Conservation (phyloP, 2,329 filamentous ascomycete genomes). For the Sclerotinia nivalis region DNA sequence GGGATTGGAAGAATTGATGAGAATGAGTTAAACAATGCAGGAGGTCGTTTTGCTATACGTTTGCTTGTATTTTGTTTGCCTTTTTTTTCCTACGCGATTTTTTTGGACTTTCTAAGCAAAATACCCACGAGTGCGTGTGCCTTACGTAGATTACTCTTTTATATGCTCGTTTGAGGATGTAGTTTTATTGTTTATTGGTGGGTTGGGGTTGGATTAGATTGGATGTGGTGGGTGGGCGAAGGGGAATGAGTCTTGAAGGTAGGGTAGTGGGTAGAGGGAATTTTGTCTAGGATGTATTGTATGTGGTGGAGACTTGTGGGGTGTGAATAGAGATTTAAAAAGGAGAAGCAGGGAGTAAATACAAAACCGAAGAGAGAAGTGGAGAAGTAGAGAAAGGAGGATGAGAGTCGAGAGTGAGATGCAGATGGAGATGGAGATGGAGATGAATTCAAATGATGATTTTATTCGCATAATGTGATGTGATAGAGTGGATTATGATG, state of each 20-base stretch:
- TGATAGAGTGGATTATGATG: not conserved
- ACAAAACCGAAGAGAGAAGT: no score
- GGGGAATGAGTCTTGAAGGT: no score
- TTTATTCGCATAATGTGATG: not conserved
- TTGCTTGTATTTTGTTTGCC: slow-evolving; percentile 8
- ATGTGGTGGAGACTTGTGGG: not conserved
- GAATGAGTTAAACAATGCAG: slow-evolving; percentile 10
- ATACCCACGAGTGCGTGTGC: slow-evolving; percentile 19
- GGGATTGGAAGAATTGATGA: slow-evolving; percentile 8
- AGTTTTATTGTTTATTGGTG: slow-evolving; percentile 15
- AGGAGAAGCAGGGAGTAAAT: no score
- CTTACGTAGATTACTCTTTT: slow-evolving; percentile 12
- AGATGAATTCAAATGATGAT: not conserved
- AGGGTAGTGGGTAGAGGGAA: not conserved
- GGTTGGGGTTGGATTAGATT: not conserved
- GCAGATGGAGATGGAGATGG: not conserved
- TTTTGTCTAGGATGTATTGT: not conserved
- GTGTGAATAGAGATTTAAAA: no score
- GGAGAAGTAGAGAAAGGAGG: not conserved
- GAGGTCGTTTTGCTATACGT: slow-evolving; percentile 4
- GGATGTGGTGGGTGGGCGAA: not conserved
- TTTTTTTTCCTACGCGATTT: slow-evolving; percentile 3
- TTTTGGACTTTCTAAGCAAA: slow-evolving; percentile 19
- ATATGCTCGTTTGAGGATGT: not conserved
- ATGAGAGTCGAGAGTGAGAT: not conserved